phyloP scores from a whole-genome alignment of 768 basidiomycete species.

The Leccinellum luteum region DNA sequence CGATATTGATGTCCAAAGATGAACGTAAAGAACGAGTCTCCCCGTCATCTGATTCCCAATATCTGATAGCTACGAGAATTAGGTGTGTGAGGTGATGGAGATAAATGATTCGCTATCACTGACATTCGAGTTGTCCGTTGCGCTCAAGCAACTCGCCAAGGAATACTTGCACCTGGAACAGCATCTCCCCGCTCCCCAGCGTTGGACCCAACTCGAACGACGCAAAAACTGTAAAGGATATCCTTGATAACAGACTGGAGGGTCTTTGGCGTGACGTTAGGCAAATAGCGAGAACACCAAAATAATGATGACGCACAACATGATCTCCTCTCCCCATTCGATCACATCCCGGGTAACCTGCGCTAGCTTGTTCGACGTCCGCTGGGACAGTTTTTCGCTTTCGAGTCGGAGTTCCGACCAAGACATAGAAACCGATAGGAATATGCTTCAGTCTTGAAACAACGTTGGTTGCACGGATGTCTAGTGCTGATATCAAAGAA shows the following conservation, averaged over 20 bases:
- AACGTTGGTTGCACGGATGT: neutral
- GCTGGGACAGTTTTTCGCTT: neutral
- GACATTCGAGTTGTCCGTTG: neutral
- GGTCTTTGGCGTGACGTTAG: neutral
- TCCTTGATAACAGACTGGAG: neutral
- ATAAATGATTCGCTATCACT: neutral
- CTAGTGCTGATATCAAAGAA: neutral
- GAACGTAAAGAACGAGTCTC: neutral
- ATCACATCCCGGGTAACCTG: neutral
- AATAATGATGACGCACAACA: neutral
- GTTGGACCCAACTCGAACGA: constrained; percentile 4
- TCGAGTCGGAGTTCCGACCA: too few relatives aligned
- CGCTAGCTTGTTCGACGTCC: neutral
- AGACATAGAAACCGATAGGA: neutral
- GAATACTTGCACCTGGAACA: neutral
- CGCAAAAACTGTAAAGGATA: neutral
- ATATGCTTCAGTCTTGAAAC: neutral
- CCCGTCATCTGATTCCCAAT: neutral
- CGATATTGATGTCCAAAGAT: neutral
- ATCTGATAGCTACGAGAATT: neutral
- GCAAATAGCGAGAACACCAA: neutral
- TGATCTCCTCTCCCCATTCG: neutral
- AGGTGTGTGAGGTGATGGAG: neutral
- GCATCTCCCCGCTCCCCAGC: constrained; percentile 4
- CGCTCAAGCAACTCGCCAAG: neutral